Conservation (phyloP, 257 asterid genomes). For the Ballota nigra region DNA sequence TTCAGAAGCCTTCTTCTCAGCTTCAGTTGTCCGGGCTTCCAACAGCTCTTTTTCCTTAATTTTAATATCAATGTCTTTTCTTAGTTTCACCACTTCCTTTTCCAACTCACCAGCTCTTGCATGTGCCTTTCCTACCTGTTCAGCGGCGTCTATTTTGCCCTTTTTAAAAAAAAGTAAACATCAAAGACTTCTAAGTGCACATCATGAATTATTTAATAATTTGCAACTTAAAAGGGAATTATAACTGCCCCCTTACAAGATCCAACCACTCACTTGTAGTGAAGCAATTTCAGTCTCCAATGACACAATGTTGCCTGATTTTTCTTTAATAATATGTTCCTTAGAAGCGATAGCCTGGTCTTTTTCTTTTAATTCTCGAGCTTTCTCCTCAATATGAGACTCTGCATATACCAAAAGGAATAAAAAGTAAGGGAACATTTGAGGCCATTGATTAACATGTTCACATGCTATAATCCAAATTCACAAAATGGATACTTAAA, state of each 20-base stretch:
- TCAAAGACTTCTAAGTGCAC: conserved; percentile 10
- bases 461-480: background rate
- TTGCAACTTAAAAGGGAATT: conserved; percentile 4
- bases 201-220: conserved; percentile 2
- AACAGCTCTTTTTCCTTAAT: conserved; percentile 51
- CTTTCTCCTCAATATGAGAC: conserved; percentile 60
- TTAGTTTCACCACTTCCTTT: conserved; percentile 62
- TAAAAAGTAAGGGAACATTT: conserved; percentile 12
- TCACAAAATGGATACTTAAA: conserved; percentile 2
- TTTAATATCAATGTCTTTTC: conserved; percentile 42
- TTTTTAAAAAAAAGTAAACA: conserved; percentile 46
- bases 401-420: conserved; percentile 42
- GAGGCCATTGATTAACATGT: conserved; percentile 9
- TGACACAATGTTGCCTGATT: conserved; percentile 50
- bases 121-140: conserved; percentile 67
- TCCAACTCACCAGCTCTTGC: conserved; percentile 72
- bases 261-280: conserved; percentile 56
- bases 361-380: conserved; percentile 57
- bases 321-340: conserved; percentile 65
- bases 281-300: conserved; percentile 71
- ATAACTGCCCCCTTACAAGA: background rate
- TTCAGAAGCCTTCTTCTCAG: conserved; percentile 55
- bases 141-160: conserved; percentile 54
- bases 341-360: conserved; percentile 59
- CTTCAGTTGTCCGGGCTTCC: conserved; percentile 54